Percentiles rank a stretch among this genome's conserved stretches.
phyloP scores from a whole-genome alignment of 768 basidiomycete species.

The Leccinum broughii region DNA sequence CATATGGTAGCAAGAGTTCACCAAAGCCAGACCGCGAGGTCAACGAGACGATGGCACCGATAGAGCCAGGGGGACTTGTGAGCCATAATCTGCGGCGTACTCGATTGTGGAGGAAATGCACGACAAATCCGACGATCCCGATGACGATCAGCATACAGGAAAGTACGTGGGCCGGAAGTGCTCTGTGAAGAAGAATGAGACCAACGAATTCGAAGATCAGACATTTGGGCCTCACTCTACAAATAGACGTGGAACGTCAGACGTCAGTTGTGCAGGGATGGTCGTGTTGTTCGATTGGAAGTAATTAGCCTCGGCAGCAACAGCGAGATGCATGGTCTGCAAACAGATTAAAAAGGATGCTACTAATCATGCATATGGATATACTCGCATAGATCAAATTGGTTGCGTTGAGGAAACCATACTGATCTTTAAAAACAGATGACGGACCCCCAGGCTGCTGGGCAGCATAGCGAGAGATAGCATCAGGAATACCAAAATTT shows the following conservation, averaged over 20 bases:
- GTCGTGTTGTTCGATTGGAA: slow-evolving; percentile 46
- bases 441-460: slow-evolving; percentile 42
- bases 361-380: background rate
- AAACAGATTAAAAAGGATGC: background rate
- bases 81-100: slow-evolving; percentile 51
- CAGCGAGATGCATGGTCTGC: slow-evolving; percentile 59
- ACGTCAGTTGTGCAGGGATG: slow-evolving; percentile 41
- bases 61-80: slow-evolving; percentile 57
- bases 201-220: background rate
- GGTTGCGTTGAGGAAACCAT: slow-evolving; percentile 57
- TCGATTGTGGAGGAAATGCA: slow-evolving; percentile 50
- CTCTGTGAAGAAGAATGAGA: slow-evolving; percentile 35
- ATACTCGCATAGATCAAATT: slow-evolving; percentile 34
- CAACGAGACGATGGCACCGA: slow-evolving; percentile 55
- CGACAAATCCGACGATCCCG: slow-evolving; percentile 46
- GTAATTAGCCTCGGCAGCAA: slow-evolving; percentile 59
- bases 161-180: slow-evolving; percentile 53
- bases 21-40: slow-evolving; percentile 65
- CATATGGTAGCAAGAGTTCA: slow-evolving; percentile 59
- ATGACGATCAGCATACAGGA: slow-evolving; percentile 48
- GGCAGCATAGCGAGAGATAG: slow-evolving; percentile 56
- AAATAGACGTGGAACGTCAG: slow-evolving; percentile 49
- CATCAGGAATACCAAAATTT: slow-evolving; percentile 54
- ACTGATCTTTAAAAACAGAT: slow-evolving; percentile 46
- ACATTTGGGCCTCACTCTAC: slow-evolving; percentile 49